These are phyloP conservation scores for Mycosphaerella arachidis DNA, from an alignment of 2,329 filamentous ascomycete species.

Conservation along the genomic window DNA sequence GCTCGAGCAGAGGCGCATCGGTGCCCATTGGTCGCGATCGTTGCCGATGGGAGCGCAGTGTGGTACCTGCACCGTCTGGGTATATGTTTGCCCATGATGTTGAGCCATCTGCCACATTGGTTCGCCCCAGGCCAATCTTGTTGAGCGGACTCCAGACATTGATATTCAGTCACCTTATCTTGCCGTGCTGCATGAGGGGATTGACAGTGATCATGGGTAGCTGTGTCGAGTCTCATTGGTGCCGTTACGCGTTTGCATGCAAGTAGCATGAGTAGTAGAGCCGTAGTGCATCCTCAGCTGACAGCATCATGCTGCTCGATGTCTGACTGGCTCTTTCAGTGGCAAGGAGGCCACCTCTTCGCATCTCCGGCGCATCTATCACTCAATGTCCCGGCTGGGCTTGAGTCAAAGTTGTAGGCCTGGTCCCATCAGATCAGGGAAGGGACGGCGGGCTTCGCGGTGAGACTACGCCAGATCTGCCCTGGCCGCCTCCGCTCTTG, in stretches of 20 bases:
- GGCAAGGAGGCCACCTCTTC: conserved; percentile 41
- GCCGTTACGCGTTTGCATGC: conserved; percentile 19
- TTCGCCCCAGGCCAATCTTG: neutral
- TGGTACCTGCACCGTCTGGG: conserved; percentile 1
- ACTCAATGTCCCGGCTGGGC: conserved; percentile 18
- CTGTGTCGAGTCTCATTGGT: conserved; percentile 16
- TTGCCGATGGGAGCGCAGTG: conserved; percentile 7
- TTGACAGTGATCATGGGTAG: conserved; percentile 15
- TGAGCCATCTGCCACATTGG: neutral
- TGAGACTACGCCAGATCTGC: conserved; percentile 26
- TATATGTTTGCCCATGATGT: conserved; percentile 10
- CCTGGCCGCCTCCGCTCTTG: conserved; percentile 48
- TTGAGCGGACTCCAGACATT: conserved; percentile 24
- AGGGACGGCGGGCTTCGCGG: conserved; percentile 14
- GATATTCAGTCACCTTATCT: conserved; percentile 48
- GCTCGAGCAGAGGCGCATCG: conserved; percentile 8
- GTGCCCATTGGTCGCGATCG: conserved; percentile 10
- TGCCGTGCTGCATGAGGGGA: conserved; percentile 37
- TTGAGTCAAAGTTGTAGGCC: conserved; percentile 30
- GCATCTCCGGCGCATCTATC: conserved; percentile 35
- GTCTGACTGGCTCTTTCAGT: conserved; percentile 39
- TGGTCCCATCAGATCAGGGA: conserved; percentile 37
- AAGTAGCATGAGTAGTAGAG: conserved; percentile 8
- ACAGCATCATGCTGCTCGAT: conserved; percentile 38
- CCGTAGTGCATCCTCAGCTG: conserved; percentile 37